Evolutionary conservation across 2,329 filamentous ascomycete species (phyloP), one percentile per base, ranked within the genome.

Genomic region (Fusarium musae): DNA sequence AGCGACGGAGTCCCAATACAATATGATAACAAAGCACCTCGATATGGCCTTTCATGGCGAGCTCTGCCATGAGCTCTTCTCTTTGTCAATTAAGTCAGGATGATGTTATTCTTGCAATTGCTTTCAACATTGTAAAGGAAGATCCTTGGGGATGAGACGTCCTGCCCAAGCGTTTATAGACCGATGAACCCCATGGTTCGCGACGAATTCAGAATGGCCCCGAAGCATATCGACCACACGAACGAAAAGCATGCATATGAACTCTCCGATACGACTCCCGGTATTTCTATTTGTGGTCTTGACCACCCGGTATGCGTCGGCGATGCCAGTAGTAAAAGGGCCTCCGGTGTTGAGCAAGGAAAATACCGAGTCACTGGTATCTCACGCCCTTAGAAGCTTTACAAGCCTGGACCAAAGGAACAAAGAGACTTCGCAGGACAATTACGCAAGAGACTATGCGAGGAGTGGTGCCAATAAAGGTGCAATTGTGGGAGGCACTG

Each of bases 401-500:
- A 28, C 50, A 34, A 50, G 53, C 21, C 32, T 43, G 9, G 21
- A 23, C 37, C 21, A n/a, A 17, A 42, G 36, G 16, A 52, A 21
- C 26, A 30, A 43, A 23, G 23, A 42, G 23, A 34, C 50, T 26
- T 43, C 39, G 12, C 59, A 57, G 13, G 15, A 40, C 21, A 40
- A 66, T 16, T 56, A 59, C 26, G 39, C 46, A 15, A 47, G 66
- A 9, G 44, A 59, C 6, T n/a, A 49, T 15, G n/a, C 42, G 13
- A 46, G 19, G 26, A 62, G 42, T 17, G 49, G 56, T 12, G 30
- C 63, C n/a, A 28, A 65, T 13, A 72, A 59, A 32, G 70, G 65
- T 28, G 70, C 67, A 39, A 64, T 78, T 19, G 57, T 77, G 19
- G 75, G 75, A 8, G 75, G 75, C 4, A 72, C 69, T 5, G 37